Evolutionary conservation across 2,329 filamentous ascomycete genomes (phyloP), one percentile per base, ranked within the genome.

Genomic region (Epichloe coenophiala): DNA sequence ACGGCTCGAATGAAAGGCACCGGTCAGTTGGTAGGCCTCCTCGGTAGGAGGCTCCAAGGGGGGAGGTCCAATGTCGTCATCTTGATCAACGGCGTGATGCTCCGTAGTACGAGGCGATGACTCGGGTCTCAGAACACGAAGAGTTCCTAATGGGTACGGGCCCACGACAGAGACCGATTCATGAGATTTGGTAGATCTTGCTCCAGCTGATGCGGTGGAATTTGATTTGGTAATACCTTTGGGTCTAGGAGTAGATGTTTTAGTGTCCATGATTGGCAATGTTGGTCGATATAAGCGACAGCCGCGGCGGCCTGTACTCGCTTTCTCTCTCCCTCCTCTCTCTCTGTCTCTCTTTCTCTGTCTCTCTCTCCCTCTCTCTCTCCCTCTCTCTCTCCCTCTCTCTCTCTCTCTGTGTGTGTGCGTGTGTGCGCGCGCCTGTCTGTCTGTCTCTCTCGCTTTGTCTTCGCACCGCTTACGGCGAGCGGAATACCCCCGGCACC

Each of bases 81-180:
- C 56, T 5, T 59, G 57, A 17, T 56, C 53, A 15, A 31, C 21
- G 45, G 27, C 4, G n/a, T 36, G 8, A 21, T 35, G 27, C 38
- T 33, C 21, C 23, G 44, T 45, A 47, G 35, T 37, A 54, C 50
- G 46, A 37, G 50, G 44, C 17, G 53, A 48, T 13, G 52, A 57
- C 17, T 54, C 55, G n/a, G 54, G 58, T 33, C 64, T 55, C 53
- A 69, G 63, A 36, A 75, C 60, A 17, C 65, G 66, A 21, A 76
- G 65, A 12, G 61, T 66, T 5, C 73, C 73, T 33, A 71, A 56
- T 12, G 72, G 71, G 50, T 67, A 58, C 1, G 61, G 60, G n/a
- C 70, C 69, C 21, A 68, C 63, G 31, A 65, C 66, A 6, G 61
- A 60, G 4, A 71, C 60, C 9, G 69, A 71, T 47, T 61, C 59